Evolutionary conservation across 1,284 basidiomycete species (phyloP).

Genomic region (Porogramme epimiltina): DNA sequence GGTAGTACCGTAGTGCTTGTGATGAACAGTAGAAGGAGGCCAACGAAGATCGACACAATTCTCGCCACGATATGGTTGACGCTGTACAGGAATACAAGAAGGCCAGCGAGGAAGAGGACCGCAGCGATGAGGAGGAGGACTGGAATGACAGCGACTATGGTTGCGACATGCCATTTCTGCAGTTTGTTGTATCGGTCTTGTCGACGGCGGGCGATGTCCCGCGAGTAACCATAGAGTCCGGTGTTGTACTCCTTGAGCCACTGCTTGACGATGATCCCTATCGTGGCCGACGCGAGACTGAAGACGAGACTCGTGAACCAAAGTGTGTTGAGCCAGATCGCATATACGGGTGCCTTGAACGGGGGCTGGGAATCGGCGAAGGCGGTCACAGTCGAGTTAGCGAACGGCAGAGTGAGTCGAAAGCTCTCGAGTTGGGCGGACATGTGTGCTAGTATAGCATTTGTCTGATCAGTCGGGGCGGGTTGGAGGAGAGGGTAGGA

Average conservation of each 20-base stretch:
- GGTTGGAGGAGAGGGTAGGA: slow-evolving; percentile 11
- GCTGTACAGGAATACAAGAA: slow-evolving; percentile 13
- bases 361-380: background rate
- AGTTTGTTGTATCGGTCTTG: slow-evolving; percentile 13
- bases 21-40: no score
- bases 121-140: slow-evolving; percentile 13
- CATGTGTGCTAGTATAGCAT: slow-evolving; percentile 1
- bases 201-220: slow-evolving; percentile 7
- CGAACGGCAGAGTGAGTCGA: background rate
- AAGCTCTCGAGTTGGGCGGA: slow-evolving; percentile 6
- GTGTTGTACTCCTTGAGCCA: slow-evolving; percentile 13
- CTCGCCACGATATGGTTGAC: slow-evolving; percentile 10
- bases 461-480: background rate
- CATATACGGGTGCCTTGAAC: background rate
- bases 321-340: slow-evolving; percentile 16
- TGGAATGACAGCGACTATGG: slow-evolving; percentile 10
- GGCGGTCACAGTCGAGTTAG: slow-evolving; percentile 3
- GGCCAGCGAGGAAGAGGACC: slow-evolving; percentile 13
- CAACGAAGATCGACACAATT: no score
- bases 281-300: slow-evolving; percentile 12
- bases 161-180: slow-evolving; percentile 9
- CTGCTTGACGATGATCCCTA: slow-evolving; percentile 18
- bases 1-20: no score
- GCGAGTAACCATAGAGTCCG: background rate
- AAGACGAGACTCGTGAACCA: slow-evolving; percentile 20